Conservation (phyloP, 2,329 filamentous ascomycete species). For the Xylariomycetidae sp. region DNA sequence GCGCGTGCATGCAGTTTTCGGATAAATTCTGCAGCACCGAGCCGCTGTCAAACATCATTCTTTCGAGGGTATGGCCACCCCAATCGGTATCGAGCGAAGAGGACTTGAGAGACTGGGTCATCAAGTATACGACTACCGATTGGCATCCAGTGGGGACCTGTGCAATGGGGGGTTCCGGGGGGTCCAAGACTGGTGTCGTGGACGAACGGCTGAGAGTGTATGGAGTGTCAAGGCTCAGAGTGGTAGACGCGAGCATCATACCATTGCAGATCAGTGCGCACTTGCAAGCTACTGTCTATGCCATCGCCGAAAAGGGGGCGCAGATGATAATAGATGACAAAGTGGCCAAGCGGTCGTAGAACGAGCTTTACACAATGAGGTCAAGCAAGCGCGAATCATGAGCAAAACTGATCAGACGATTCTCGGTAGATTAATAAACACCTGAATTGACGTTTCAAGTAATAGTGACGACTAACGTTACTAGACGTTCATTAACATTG, state of each 20-base stretch:
- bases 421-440: no score
- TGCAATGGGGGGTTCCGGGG: conserved; percentile 32
- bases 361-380: no score
- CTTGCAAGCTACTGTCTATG: conserved; percentile 18
- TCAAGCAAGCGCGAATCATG: no score
- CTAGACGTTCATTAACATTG: no score
- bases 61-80: conserved; percentile 10
- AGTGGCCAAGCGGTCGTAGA: no score
- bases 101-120: conserved; percentile 32
- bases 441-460: no score
- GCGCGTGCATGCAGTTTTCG: conserved; percentile 34
- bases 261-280: conserved; percentile 16
- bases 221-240: conserved; percentile 10
- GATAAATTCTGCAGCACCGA: conserved; percentile 32
- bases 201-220: conserved; percentile 12
- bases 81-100: conserved; percentile 13
- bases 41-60: conserved; percentile 34
- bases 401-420: no score
- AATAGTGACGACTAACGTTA: no score
- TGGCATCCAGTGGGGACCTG: conserved; percentile 39
- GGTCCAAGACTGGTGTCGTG: conserved; percentile 20
- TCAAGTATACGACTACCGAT: conserved; percentile 28
- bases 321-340: conserved; percentile 14
- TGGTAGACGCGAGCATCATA: conserved; percentile 16
- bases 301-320: conserved; percentile 16